Evolutionary conservation across 257 asterid genomes (phyloP).

Genomic region (Cynanchum wilfordii): DNA sequence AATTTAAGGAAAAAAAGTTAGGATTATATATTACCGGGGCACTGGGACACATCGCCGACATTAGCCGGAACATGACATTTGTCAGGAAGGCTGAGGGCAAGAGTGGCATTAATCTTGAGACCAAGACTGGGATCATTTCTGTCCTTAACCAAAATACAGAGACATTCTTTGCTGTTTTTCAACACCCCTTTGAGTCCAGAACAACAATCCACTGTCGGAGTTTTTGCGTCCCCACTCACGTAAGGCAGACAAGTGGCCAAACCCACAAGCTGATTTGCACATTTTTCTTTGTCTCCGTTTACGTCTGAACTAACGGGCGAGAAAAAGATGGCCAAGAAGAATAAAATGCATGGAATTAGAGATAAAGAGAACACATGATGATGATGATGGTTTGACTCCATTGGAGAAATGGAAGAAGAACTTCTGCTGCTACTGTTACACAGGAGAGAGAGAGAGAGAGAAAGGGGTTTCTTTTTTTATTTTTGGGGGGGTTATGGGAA

Average conservation of each 20-base stretch:
- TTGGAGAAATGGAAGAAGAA: slow-evolving; percentile 6
- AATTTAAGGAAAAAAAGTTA: no score
- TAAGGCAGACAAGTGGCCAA: slow-evolving; percentile 67
- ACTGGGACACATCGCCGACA: slow-evolving; percentile 25
- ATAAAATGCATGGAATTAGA: not conserved
- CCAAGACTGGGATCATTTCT: slow-evolving; percentile 67
- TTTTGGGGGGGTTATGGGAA: no score
- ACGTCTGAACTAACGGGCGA: slow-evolving; percentile 35
- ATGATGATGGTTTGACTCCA: slow-evolving; percentile 23
- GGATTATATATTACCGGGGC: slow-evolving; percentile 50
- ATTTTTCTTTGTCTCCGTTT: slow-evolving; percentile 46
- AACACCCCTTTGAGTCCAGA: slow-evolving; percentile 45
- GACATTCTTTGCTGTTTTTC: slow-evolving; percentile 40
- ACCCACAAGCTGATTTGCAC: slow-evolving; percentile 45
- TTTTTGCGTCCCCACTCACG: slow-evolving; percentile 49
- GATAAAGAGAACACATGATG: not conserved
- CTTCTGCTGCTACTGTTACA: no score
- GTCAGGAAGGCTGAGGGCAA: slow-evolving; percentile 55
- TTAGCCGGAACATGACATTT: slow-evolving; percentile 38
- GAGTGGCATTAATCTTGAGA: slow-evolving; percentile 58
- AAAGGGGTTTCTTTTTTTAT: no score
- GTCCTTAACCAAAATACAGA: slow-evolving; percentile 70
- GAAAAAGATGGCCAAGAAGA: slow-evolving; percentile 12
- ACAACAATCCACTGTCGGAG: slow-evolving; percentile 68
- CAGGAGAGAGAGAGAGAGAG: no score